These are phyloP conservation scores for Boletus sp. DNA, from an alignment of 1,284 basidiomycete species.

Conservation along the genomic window DNA sequence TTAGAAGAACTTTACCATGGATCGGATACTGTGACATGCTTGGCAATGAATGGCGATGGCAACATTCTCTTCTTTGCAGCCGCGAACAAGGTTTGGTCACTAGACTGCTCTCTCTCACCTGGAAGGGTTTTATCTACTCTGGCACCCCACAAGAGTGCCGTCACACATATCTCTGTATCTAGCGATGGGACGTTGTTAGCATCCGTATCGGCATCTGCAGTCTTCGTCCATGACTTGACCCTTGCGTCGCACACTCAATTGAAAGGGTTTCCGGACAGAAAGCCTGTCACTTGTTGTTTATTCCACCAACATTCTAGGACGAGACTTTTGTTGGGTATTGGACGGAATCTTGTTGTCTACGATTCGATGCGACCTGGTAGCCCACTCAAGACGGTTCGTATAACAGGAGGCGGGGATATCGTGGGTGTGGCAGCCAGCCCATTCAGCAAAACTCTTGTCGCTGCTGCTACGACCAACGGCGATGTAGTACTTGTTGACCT, in stretches of 20 bases:
- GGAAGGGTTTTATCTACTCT: slow-evolving; percentile 59
- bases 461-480: slow-evolving; percentile 57
- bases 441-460: slow-evolving; percentile 71
- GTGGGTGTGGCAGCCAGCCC: slow-evolving; percentile 63
- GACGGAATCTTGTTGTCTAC: slow-evolving; percentile 58
- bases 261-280: slow-evolving; percentile 50
- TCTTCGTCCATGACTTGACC: slow-evolving; percentile 62
- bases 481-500: slow-evolving; percentile 63
- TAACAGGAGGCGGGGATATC: slow-evolving; percentile 53
- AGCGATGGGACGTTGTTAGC: slow-evolving; percentile 61
- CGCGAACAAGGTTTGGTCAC: slow-evolving; percentile 59
- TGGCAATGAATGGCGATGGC: slow-evolving; percentile 51
- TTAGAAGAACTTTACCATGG: slow-evolving; percentile 46
- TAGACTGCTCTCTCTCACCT: slow-evolving; percentile 54
- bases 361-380: slow-evolving; percentile 61
- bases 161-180: slow-evolving; percentile 59
- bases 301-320: slow-evolving; percentile 66
- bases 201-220: slow-evolving; percentile 52
- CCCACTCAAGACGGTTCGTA: slow-evolving; percentile 53
- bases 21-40: slow-evolving; percentile 42
- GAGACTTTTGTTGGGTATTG: slow-evolving; percentile 58
- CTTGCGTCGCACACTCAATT: slow-evolving; percentile 53
- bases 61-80: slow-evolving; percentile 50
- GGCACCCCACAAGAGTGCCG: slow-evolving; percentile 57
- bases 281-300: slow-evolving; percentile 47